Base-by-base conservation (phyloP, 805 yeast species). In the Suhomyces pyralidae region DNA sequence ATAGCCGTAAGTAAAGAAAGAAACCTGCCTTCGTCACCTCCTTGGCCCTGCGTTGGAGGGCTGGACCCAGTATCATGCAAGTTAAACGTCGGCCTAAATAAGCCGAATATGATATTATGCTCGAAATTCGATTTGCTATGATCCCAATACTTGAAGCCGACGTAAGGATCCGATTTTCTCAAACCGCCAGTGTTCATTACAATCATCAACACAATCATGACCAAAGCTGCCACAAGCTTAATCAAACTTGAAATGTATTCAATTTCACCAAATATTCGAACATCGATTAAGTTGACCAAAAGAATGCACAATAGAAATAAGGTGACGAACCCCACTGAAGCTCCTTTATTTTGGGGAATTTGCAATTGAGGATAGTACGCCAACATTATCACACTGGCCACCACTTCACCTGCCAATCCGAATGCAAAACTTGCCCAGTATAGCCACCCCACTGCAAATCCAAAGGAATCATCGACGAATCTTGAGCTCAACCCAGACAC, bases 91-190 rank as follows among this genome's bases (percentile, higher is more conserved):
- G 92, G 91, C 54, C 96, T 70, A 63, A 89, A 88, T 0, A 86
- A 76, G 0, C 96, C 96, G 69, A 80, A 88, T 0, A 83, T 79
- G 15, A 84, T 61, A 50, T 74, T 64, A 51, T 76, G 66, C 1
- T 72, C 74, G 53, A 70, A 65, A 44, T 81, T 79, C 0, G 86
- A 81, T 57, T 80, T 74, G 20, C 74, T 67, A 32, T 77, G 49
- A 50, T 80, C 77, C 96, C 96, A 89, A 65, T 78, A 89, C 58
- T 75, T 75, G 63, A 86, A 86, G 0, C 96, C 96, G n/a, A 83
- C 68, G 24, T 66, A 58, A 3, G 58, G 61, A 15, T 49, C 62
- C 7, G 58, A 58, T 46, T 76, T 65, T 9, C 75, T 73, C 43
- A 82, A 74, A 0, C 78, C 82, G 7, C 91, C 91, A 4, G 77